Evolutionary conservation across 495 filamentous ascomycete species (phyloP).

Genomic region (Filosporella fistucella): DNA sequence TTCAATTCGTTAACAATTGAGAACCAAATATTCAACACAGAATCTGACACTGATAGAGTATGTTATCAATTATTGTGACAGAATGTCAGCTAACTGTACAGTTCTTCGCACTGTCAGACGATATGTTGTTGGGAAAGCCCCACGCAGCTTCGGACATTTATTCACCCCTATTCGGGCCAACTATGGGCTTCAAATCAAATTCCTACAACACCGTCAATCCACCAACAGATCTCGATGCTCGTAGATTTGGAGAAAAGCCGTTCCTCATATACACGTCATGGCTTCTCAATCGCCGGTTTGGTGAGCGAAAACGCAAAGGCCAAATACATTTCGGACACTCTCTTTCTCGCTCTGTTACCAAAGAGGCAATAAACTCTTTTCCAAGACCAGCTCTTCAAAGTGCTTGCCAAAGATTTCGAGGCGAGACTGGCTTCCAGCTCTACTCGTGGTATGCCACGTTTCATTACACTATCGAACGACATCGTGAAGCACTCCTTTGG

Average conservation of each 20-base stretch:
- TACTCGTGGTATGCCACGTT: conserved; percentile 38
- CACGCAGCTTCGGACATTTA: conserved; percentile 38
- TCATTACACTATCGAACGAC: conserved; percentile 40
- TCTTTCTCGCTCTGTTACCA: conserved; percentile 31
- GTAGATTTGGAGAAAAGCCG: conserved; percentile 36
- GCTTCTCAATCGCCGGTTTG: conserved; percentile 38
- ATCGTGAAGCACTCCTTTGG: conserved; percentile 37
- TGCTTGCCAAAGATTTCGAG: conserved; percentile 36
- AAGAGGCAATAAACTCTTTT: conserved; percentile 36
- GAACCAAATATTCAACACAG: conserved; percentile 35
- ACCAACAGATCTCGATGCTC: conserved; percentile 23
- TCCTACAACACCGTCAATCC: conserved; percentile 33
- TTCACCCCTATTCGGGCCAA: conserved; percentile 37
- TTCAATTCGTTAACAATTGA: conserved; percentile 41
- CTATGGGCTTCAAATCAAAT: conserved; percentile 37
- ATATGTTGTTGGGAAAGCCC: conserved; percentile 37
- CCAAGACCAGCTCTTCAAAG: conserved; percentile 33
- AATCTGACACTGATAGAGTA: conserved; percentile 22
- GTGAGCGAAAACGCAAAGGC: conserved; percentile 36
- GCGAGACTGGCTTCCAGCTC: conserved; percentile 35
- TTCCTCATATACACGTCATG: conserved; percentile 41
- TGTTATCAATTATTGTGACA: background rate
- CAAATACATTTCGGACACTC: conserved; percentile 39
- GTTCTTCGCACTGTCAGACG: conserved; percentile 37
- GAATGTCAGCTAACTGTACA: conserved; percentile 4